Base-by-base conservation (phyloP, 2,329 filamentous ascomycete genomes). In the Aspergillus versicolor region DNA sequence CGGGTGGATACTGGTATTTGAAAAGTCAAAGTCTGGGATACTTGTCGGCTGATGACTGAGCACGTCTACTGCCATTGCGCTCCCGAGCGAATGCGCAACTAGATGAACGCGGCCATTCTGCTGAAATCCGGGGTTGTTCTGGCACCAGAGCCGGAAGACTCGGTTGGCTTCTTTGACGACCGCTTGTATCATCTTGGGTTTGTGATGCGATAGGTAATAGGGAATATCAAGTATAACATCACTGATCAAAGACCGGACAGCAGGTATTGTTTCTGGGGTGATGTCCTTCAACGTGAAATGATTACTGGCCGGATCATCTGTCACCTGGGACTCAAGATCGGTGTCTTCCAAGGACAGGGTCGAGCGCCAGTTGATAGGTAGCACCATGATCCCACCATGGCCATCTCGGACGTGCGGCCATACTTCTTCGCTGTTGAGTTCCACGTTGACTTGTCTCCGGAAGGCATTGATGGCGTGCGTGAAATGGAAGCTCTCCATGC, bases 141-240 rank as follows among this genome's bases (percentile, higher is more conserved):
- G 83, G 69, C 92, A 97, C 94, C 94, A 99, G 1, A 97, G 82
- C 17, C 90, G 85, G 71, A 96, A 97, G n/a, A 99, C 90, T 5
- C 93, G 85, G 68, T 99, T 99, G 7, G 94, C 93, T 76, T 99
- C 94, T 57, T 83, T 84, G 41, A 96, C 88, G 47, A 97, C 87
- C 1, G 94, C 92, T 43, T 88, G 83, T 50, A 96, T 89, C 92
- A 99, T 97, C 73, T 92, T 96, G 4, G 88, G 85, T 68, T 97
- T 96, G 75, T 97, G 93, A 58, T 95, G 90, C 0, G 93, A 97
- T 76, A 99, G 88, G 76, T 97, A 99, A 71, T 96, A 97, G 0
- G 94, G 94, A 49, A 99, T 93, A 71, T 99, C 94, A 49, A 97
- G 88, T 91, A 99, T 97, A 65, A 99, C 91, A 72, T 99, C 94